Evolutionary conservation across 306 rosid species (phyloP), one percentile per base, ranked within the genome.

Genomic region (Albizia julibrissin): DNA sequence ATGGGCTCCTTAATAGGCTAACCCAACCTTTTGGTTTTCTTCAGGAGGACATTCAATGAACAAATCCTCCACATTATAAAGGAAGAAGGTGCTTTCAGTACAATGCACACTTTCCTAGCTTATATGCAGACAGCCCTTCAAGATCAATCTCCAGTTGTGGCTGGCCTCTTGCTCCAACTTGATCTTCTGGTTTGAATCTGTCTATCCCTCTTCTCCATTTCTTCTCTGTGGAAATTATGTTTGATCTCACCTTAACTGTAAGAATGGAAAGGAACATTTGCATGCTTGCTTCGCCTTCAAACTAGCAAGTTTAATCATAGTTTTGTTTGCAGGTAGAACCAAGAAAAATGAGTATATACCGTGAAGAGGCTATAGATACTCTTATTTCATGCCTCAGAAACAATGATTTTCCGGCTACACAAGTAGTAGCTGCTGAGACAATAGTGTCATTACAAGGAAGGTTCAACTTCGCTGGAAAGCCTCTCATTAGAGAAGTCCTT

Each of bases 261-360:
- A 62, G 69, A 62, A 62, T 62, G 39, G 39, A 26, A 27, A 62
- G 37, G 69, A 62, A 62, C 69, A 27, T 29, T 27, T 62, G 21
- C 34, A 14, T 62, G 69, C 18, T 62, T 27, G 39, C 67, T 79
- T 37, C 66, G 31, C 50, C 69, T 56, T 47, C 62, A 81, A 78
- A 68, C 33, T 73, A 50, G 42, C 33, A 61, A 44, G 74, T 85
- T 81, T 49, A 42, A 50, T 76, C 74, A 72, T 80, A 80, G 54
- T 80, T 47, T 68, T 19, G 49, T 82, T 81, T 89, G 84, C 76
- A 93, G 99, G 87, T 80, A 54, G 99, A 95, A 84, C 96, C 98
- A 46, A 92, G 90, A 84, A 92, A 93, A 76, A 93, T 89, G 99
- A 95, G 99, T 87, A 91, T 95, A 84, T 95, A 90, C 85, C 93